Evolutionary conservation across 116 monocot genomes (phyloP).

Genomic region (Zostera marina): DNA sequence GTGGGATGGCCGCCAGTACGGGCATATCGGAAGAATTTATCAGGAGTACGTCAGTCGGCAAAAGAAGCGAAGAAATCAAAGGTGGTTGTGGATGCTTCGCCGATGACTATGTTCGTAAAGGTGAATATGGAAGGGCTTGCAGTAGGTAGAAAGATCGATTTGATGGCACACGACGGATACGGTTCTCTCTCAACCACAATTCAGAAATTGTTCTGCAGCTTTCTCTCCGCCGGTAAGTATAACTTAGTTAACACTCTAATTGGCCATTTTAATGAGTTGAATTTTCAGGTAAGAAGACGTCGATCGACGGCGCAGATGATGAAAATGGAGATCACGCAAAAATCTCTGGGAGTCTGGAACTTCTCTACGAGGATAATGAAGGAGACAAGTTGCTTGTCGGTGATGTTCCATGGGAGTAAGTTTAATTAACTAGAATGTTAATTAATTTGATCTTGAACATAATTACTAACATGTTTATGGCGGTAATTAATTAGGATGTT

Average conservation of each 20-base stretch:
- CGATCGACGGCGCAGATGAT: conserved; percentile 6
- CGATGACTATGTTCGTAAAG: conserved; percentile 49
- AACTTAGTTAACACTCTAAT: conserved; percentile 8
- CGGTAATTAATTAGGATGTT: conserved; percentile 62
- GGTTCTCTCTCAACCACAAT: conserved; percentile 39
- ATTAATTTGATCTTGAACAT: background rate
- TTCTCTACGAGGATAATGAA: conserved; percentile 72
- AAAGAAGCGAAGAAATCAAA: background rate
- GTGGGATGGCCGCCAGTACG: conserved; percentile 68
- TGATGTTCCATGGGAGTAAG: conserved; percentile 73
- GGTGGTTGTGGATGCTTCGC: background rate
- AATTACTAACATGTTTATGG: background rate
- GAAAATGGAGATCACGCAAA: conserved; percentile 7
- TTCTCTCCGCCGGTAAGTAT: conserved; percentile 33
- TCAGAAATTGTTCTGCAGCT: conserved; percentile 47
- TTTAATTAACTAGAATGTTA: conserved; percentile 2
- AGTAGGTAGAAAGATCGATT: conserved; percentile 54
- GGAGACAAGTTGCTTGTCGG: conserved; percentile 73
- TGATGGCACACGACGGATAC: conserved; percentile 41
- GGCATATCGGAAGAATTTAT: conserved; percentile 22
- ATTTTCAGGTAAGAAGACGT: conserved; percentile 19
- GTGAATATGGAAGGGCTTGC: conserved; percentile 64
- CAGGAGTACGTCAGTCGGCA: background rate
- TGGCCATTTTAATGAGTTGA: background rate
- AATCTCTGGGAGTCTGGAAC: conserved; percentile 13